These are phyloP conservation scores for Bruguiera sexangula DNA, from an alignment of 345 rosid species.

Conservation along the genomic window DNA sequence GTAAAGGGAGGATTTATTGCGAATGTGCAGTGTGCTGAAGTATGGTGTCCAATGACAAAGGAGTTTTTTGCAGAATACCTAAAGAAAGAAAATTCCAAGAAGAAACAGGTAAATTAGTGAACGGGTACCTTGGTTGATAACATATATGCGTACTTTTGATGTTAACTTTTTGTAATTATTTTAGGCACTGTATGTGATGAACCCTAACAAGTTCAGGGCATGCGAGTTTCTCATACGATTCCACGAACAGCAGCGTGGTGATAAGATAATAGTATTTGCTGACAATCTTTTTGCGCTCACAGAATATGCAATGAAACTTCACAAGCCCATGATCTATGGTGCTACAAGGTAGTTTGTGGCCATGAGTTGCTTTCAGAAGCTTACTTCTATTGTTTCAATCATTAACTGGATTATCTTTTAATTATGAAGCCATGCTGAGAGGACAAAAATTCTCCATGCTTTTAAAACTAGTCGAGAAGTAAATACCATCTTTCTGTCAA, in stretches of 20 bases:
- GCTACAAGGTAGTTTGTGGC: constrained; percentile 74
- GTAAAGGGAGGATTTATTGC: constrained; percentile 98
- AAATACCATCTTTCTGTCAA: constrained; percentile 84
- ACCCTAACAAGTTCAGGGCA: constrained; percentile 95
- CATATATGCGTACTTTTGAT: not conserved
- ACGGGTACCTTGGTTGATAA: not conserved
- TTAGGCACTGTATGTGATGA: constrained; percentile 99
- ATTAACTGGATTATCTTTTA: constrained; percentile 9
- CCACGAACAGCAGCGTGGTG: constrained; percentile 91
- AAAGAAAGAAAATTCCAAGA: constrained; percentile 92
- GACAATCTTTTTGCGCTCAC: constrained; percentile 95
- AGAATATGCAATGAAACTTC: constrained; percentile 87
- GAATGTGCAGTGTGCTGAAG: constrained; percentile 98
- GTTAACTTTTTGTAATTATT: constrained; percentile 14
- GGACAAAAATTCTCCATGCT: constrained; percentile 88
- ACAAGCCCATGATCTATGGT: constrained; percentile 98
- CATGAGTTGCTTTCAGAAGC: constrained; percentile 3
- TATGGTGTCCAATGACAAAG: constrained; percentile 98
- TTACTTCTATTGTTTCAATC: constrained; percentile 5
- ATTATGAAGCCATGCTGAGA: constrained; percentile 76
- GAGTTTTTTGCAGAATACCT: constrained; percentile 95
- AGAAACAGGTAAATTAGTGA: constrained; percentile 62
- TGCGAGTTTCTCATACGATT: constrained; percentile 88
- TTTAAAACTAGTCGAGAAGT: constrained; percentile 81
- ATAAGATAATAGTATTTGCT: constrained; percentile 91